Conservation (phyloP, 2,329 filamentous ascomycete genomes). For the Chaetomiaceae sp. region DNA sequence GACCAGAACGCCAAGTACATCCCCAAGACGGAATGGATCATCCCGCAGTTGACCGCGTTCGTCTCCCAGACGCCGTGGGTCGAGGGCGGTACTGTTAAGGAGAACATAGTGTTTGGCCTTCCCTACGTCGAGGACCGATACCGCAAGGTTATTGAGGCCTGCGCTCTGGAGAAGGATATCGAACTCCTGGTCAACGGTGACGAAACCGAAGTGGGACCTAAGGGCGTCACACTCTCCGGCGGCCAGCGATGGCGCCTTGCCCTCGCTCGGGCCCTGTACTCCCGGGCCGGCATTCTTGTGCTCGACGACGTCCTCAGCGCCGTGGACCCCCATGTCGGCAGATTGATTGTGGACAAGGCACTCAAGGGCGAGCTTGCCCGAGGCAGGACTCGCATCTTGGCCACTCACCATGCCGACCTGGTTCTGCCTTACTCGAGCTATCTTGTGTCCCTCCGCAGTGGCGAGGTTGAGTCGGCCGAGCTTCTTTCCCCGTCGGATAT, state of each 20-base stretch:
- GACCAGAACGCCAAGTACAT: conserved; percentile 26
- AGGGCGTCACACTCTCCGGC: conserved; percentile 41
- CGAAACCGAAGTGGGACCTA: conserved; percentile 40
- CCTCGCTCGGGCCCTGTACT: conserved; percentile 44
- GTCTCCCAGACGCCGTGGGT: conserved; percentile 47
- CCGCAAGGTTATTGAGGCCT: conserved; percentile 42
- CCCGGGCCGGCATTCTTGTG: conserved; percentile 40
- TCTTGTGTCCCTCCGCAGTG: conserved; percentile 30
- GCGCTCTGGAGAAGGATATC: conserved; percentile 41
- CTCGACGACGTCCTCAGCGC: conserved; percentile 51
- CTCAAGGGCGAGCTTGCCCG: conserved; percentile 46
- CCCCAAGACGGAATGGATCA: conserved; percentile 30
- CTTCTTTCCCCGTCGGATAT: conserved; percentile 9
- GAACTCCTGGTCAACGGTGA: conserved; percentile 41
- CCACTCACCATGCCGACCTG: conserved; percentile 48
- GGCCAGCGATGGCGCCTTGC: conserved; percentile 45
- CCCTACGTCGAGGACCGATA: conserved; percentile 40
- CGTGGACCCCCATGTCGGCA: conserved; percentile 39
- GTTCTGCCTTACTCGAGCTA: conserved; percentile 31
- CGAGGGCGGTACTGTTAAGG: conserved; percentile 40
- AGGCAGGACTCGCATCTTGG: conserved; percentile 58
- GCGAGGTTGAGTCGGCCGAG: conserved; percentile 27
- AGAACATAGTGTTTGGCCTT: conserved; percentile 45
- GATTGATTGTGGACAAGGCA: conserved; percentile 48
- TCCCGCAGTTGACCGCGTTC: conserved; percentile 39